Evolutionary conservation across 257 asterid species (phyloP).

Genomic region (Nicotiana attenuata): DNA sequence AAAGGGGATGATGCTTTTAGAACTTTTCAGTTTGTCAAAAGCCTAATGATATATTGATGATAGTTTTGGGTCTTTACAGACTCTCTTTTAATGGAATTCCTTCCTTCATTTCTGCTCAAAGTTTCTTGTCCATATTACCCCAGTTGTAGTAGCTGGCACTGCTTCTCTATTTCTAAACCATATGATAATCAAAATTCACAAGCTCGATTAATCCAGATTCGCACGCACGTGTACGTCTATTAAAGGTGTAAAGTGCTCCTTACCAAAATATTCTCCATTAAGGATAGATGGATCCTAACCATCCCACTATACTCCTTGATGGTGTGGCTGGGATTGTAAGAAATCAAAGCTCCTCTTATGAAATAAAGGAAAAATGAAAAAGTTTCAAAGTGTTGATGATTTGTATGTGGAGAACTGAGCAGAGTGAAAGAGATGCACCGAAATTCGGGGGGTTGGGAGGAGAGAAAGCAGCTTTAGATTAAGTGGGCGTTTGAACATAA

Average conservation of each 20-base stretch:
- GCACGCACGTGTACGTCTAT: too few relatives aligned
- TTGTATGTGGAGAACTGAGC: neutral
- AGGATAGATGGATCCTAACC: too few relatives aligned
- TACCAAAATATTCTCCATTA: too few relatives aligned
- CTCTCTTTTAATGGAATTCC: constrained; percentile 25
- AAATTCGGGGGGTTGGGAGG: neutral
- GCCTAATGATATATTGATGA: constrained; percentile 17
- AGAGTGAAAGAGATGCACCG: neutral
- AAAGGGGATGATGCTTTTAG: constrained; percentile 25
- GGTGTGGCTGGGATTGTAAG: too few relatives aligned
- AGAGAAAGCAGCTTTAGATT: neutral
- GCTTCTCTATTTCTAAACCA: neutral
- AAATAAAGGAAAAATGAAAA: neutral
- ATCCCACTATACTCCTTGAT: too few relatives aligned
- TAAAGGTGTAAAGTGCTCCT: too few relatives aligned
- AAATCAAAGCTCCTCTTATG: neutral
- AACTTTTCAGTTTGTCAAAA: constrained; percentile 46
- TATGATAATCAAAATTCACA: too few relatives aligned
- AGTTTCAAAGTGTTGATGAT: neutral
- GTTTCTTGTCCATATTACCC: neutral
- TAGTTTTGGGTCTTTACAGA: constrained; percentile 24
- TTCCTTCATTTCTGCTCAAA: constrained; percentile 7
- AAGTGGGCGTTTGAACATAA: too few relatives aligned
- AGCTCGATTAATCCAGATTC: too few relatives aligned
- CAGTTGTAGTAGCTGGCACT: neutral